phyloP scores from a whole-genome alignment of 2,329 filamentous ascomycete genomes.

The Fusarium lyarnte region DNA sequence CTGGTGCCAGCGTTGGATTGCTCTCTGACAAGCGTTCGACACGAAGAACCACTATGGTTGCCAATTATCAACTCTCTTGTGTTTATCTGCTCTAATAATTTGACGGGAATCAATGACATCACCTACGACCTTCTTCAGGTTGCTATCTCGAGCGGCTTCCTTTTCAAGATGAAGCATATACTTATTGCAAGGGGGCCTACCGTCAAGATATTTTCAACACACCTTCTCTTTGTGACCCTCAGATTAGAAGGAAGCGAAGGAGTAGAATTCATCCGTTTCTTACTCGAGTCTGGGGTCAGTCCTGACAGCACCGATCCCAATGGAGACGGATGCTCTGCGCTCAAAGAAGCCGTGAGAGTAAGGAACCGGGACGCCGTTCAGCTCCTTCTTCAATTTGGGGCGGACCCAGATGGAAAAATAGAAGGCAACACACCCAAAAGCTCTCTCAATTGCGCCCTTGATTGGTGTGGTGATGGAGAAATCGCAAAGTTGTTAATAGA shows the following conservation, averaged over 20 bases:
- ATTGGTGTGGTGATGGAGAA: accelerated
- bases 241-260: accelerated
- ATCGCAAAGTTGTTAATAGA: background rate
- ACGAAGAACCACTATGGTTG: background rate
- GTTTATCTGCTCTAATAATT: background rate
- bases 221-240: background rate
- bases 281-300: background rate
- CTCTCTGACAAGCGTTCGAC: accelerated
- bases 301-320: accelerated
- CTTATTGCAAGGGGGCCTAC: accelerated
- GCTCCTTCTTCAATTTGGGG: background rate
- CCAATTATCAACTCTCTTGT: accelerated
- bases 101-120: accelerated
- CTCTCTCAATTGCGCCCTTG: accelerated
- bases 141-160: background rate
- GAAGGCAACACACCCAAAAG: accelerated
- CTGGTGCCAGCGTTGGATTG: accelerated
- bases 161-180: background rate
- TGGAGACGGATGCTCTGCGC: accelerated
- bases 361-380: accelerated
- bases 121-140: accelerated
- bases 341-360: accelerated
- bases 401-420: accelerated
- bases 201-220: accelerated
- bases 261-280: accelerated